Evolutionary conservation across 495 filamentous ascomycete species (phyloP), one percentile per base, ranked within the genome.

Genomic region (Xylaria grammica): DNA sequence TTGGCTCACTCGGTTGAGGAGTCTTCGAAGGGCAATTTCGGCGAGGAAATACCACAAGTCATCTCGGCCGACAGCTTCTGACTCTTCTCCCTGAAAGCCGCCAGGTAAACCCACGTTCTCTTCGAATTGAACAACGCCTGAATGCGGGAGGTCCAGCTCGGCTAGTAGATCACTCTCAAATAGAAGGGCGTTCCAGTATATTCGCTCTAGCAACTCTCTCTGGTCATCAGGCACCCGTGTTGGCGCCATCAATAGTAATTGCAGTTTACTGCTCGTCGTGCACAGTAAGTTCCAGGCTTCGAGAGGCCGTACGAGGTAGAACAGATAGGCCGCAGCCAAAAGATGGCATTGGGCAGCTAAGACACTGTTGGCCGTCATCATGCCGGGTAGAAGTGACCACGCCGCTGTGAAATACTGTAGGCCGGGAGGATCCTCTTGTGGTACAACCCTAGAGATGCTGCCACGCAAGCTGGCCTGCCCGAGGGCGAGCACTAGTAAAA

Each of bases 41-140:
- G 90, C 90, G 61, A 93, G 75, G 71, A 92, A 93, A 72, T 94
- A 93, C 91, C 91, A 93, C 34, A 93, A 78, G 56, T 93, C 90
- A 65, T 93, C 91, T 53, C 87, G 85, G 11, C 89, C 88, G 6
- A 86, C 82, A 9, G 81, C 78, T 52, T 87, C 84, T 22, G 88
- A 84, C 26, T 87, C 86, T 38, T 87, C 85, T 61, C 86, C 86
- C 67, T 91, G 88, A 70, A 94, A 94, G 8, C 89, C 88, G 22
- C 88, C 86, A 1, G 91, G 91, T 8, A 94, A 81, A 11, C 89
- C 88, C 40, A 94, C 88, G n/a, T 84, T 82, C 65, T 94, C 91
- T 74, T 93, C 91, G 67, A 90, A 91, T 64, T 90, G 87, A 26
- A 90, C 88, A 52, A 94, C 90, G 24, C 91, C 91, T 15, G 90